Evolutionary conservation across 2,329 filamentous ascomycete species (phyloP).

Genomic region (Cadophora malorum): DNA sequence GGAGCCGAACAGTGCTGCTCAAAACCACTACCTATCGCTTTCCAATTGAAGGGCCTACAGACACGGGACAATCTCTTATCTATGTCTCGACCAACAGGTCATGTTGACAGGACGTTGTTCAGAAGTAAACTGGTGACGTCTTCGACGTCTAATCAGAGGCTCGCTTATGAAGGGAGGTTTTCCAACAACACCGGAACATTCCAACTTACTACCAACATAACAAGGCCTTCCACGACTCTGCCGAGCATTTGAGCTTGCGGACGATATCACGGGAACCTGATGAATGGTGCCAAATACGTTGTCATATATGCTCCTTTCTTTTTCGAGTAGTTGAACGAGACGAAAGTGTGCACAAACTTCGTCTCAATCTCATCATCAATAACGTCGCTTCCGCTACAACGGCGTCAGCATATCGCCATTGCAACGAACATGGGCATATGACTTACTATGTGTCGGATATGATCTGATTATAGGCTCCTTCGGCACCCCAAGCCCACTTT

Average conservation of each 20-base stretch:
- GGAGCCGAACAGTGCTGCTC: too few relatives aligned
- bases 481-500: slow-evolving; percentile 4
- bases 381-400: neutral
- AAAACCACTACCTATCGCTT: too few relatives aligned
- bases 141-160: too few relatives aligned
- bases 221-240: too few relatives aligned
- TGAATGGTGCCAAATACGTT: slow-evolving; percentile 3
- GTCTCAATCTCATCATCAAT: slow-evolving; percentile 5
- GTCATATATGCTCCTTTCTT: slow-evolving; percentile 9
- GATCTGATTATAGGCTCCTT: neutral
- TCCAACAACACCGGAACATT: too few relatives aligned
- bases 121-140: too few relatives aligned
- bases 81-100: too few relatives aligned
- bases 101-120: too few relatives aligned
- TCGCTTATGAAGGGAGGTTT: too few relatives aligned
- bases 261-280: neutral
- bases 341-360: neutral
- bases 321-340: slow-evolving; percentile 3
- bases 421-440: neutral
- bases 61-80: too few relatives aligned
- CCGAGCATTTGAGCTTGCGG: neutral
- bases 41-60: too few relatives aligned
- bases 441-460: slow-evolving; percentile 1
- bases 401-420: neutral
- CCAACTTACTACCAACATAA: too few relatives aligned